These are phyloP conservation scores for Macrocystidia cucumis DNA, from an alignment of 1,284 basidiomycete species.

Conservation along the genomic window DNA sequence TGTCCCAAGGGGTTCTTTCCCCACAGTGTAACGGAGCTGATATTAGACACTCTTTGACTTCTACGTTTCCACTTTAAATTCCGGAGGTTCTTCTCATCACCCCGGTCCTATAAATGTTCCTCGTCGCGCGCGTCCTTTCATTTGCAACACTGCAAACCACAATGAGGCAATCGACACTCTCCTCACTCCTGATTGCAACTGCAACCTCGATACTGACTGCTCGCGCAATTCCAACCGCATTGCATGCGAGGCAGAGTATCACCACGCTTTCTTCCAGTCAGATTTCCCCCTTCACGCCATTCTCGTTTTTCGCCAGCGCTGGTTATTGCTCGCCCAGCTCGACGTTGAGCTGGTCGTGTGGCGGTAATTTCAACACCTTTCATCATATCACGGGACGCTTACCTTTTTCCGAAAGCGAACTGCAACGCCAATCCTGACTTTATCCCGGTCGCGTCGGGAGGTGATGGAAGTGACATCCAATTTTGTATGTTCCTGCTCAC, in stretches of 20 bases:
- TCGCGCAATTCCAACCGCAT: conserved; percentile 8
- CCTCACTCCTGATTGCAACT: too few species aligned
- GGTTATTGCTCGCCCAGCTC: conserved; percentile 24
- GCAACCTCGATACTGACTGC: too few species aligned
- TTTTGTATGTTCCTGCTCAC: conserved; percentile 19
- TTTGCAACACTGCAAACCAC: too few species aligned
- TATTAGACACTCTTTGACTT: too few species aligned
- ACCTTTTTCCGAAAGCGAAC: conserved; percentile 22
- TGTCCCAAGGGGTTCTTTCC: too few species aligned
- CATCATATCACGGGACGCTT: not conserved
- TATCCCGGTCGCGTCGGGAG: conserved; percentile 36
- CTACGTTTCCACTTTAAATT: too few species aligned
- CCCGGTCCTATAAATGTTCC: too few species aligned
- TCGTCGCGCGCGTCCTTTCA: too few species aligned
- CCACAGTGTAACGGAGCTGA: too few species aligned
- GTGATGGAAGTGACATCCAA: conserved; percentile 34
- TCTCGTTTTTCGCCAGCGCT: conserved; percentile 27
- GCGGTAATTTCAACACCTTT: conserved; percentile 11
- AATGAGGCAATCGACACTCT: too few species aligned
- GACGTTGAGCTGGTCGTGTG: conserved; percentile 23
- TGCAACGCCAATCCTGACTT: conserved; percentile 44
- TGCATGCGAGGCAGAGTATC: conserved; percentile 23
- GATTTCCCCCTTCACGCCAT: conserved; percentile 39
- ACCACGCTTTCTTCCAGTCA: conserved; percentile 31
- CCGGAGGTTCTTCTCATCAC: too few species aligned